Conservation (phyloP, 768 basidiomycete genomes). For the Macrolepiota albuminosa region DNA sequence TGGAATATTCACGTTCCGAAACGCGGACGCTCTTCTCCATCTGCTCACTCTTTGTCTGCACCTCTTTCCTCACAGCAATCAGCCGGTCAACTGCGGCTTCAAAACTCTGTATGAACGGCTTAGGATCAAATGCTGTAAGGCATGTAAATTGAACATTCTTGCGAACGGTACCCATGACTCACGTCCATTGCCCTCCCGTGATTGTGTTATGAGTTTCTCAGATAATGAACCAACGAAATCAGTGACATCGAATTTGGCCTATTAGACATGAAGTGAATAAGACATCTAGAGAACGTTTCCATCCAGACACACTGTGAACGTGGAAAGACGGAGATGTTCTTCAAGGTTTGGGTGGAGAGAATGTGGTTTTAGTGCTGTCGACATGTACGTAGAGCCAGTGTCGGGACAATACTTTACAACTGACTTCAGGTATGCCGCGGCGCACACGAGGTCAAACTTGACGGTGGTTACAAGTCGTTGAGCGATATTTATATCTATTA, state of each 20-base stretch:
- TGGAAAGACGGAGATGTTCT: constrained; percentile 45
- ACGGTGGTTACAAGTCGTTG: constrained; percentile 2
- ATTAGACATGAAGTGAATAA: constrained; percentile 4
- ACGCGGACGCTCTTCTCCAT: constrained; percentile 89
- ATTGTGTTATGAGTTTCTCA: constrained; percentile 83
- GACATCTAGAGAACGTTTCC: background rate
- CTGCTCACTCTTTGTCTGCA: constrained; percentile 84
- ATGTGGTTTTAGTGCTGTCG: constrained; percentile 2
- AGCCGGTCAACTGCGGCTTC: constrained; percentile 88
- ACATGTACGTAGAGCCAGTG: constrained; percentile 7
- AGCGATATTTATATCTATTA: constrained; percentile 17
- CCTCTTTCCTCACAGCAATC: constrained; percentile 82
- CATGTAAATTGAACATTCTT: constrained; percentile 3
- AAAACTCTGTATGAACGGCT: constrained; percentile 89
- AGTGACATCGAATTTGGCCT: constrained; percentile 91
- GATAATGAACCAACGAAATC: constrained; percentile 84
- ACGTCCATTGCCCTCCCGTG: constrained; percentile 83
- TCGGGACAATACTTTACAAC: background rate
- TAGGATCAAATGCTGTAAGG: constrained; percentile 81
- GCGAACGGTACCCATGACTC: constrained; percentile 14
- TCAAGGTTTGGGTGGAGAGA: constrained; percentile 49
- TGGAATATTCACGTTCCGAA: constrained; percentile 91
- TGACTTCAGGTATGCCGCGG: background rate
- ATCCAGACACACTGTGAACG: constrained; percentile 44
- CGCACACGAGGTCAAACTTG: background rate